Evolutionary conservation across 768 basidiomycete species (phyloP).

Genomic region (Lactifluus piperatus): DNA sequence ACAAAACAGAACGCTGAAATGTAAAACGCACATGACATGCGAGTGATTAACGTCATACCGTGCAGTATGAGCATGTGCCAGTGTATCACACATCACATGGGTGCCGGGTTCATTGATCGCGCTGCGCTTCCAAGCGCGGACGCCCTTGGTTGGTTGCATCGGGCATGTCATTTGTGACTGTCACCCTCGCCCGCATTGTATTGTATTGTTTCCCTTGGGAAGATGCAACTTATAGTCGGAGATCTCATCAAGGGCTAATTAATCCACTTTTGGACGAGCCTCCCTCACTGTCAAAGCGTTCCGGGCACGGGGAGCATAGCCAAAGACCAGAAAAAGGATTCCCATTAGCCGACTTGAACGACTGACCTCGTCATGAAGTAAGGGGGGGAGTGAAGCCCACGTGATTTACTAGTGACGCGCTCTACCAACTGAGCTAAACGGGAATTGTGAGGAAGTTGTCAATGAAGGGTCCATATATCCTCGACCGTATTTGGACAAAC

Average conservation of each 20-base stretch:
- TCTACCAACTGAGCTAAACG: constrained; percentile 40
- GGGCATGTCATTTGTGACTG: background rate
- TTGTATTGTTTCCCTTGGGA: background rate
- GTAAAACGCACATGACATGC: background rate
- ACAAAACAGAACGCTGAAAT: background rate
- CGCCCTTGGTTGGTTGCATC: background rate
- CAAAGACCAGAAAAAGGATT: constrained; percentile 15
- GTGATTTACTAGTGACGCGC: constrained; percentile 51
- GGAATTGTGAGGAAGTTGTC: constrained; percentile 10
- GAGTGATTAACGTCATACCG: background rate
- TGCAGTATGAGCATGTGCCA: background rate
- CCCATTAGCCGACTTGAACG: constrained; percentile 48
- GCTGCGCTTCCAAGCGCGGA: background rate
- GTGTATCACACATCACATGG: background rate
- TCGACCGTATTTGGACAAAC: background rate
- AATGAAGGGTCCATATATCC: background rate
- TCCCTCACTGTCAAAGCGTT: constrained; percentile 1
- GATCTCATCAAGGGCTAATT: constrained; percentile 1
- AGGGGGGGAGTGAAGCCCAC: background rate
- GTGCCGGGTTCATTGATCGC: background rate
- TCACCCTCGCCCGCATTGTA: background rate
- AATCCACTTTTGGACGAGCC: background rate
- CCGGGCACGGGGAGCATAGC: background rate
- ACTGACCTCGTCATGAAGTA: constrained; percentile 52
- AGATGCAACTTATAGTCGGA: background rate